Evolutionary conservation across 2,329 filamentous ascomycete genomes (phyloP).

Genomic region (Orbilia oligospora): DNA sequence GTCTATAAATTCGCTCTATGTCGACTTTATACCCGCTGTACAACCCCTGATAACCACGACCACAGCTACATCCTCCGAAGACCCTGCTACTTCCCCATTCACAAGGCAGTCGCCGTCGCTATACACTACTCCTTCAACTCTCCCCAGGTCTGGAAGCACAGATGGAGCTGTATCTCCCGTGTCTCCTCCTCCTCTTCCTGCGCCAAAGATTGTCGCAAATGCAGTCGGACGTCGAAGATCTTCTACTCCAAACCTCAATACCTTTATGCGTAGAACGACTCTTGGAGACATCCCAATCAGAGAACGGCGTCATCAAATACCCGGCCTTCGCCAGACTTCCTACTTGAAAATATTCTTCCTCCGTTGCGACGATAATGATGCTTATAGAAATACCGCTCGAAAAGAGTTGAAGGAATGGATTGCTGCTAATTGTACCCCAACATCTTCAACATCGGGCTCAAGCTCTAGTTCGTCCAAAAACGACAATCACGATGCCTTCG

Average conservation of each 20-base stretch:
- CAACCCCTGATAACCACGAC: constrained; percentile 68
- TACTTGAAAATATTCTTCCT: constrained; percentile 93
- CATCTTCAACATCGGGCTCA: constrained; percentile 69
- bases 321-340: constrained; percentile 89
- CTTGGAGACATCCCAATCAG: constrained; percentile 65
- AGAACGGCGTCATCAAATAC: constrained; percentile 90
- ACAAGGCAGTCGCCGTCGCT: constrained; percentile 64
- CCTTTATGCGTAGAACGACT: constrained; percentile 43
- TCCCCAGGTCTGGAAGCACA: constrained; percentile 65
- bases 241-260: constrained; percentile 59
- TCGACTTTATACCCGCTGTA: constrained; percentile 82
- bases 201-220: constrained; percentile 27
- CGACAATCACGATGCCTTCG: constrained; percentile 95
- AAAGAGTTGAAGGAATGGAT: constrained; percentile 91
- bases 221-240: constrained; percentile 52
- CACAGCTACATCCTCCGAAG: constrained; percentile 66
- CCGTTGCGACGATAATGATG: constrained; percentile 94
- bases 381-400: constrained; percentile 85
- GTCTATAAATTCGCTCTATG: constrained; percentile 91
- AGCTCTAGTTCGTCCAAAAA: constrained; percentile 73
- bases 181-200: constrained; percentile 15
- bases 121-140: constrained; percentile 50
- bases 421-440: constrained; percentile 78
- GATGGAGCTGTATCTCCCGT: constrained; percentile 64
- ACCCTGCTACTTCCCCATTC: constrained; percentile 65